These are phyloP conservation scores for Saccharomycopsis sp. DNA, from an alignment of 805 yeast species.

Conservation along the genomic window DNA sequence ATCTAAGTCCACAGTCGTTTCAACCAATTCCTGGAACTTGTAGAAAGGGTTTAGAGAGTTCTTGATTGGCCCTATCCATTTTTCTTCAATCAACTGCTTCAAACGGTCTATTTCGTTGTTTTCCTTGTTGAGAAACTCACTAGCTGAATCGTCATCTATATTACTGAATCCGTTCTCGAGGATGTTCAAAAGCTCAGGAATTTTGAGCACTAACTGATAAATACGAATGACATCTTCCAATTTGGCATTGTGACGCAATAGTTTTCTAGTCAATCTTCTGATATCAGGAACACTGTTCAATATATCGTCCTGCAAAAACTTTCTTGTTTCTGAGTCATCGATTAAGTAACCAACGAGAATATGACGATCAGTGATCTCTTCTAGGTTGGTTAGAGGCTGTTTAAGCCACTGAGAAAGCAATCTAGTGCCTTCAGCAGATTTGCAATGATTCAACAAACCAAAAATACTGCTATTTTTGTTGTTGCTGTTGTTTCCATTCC, in stretches of 20 bases:
- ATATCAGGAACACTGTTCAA: constrained; percentile 77
- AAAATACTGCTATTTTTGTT: constrained; percentile 53
- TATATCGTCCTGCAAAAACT: constrained; percentile 58
- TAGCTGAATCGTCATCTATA: constrained; percentile 23
- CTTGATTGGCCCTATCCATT: constrained; percentile 55
- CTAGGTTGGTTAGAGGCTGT: constrained; percentile 75
- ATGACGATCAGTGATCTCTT: constrained; percentile 61
- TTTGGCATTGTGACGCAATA: constrained; percentile 46
- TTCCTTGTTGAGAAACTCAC: constrained; percentile 14
- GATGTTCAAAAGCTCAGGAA: constrained; percentile 62
- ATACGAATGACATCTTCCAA: constrained; percentile 86
- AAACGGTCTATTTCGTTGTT: constrained; percentile 24
- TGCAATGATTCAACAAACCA: constrained; percentile 83
- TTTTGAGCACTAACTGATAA: constrained; percentile 65
- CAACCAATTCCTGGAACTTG: constrained; percentile 79
- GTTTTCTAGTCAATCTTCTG: constrained; percentile 63
- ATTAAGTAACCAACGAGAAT: constrained; percentile 64
- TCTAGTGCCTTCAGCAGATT: constrained; percentile 83
- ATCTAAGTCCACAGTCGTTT: constrained; percentile 82
- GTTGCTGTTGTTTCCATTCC: constrained; percentile 35
- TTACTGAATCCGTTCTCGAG: constrained; percentile 40
- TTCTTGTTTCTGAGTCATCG: constrained; percentile 62
- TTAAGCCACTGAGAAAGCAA: constrained; percentile 90
- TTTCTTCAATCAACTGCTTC: constrained; percentile 34
- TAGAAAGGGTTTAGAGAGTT: constrained; percentile 44